A percentile compares a stretch with the other conserved stretches of the same genome.
phyloP scores from a whole-genome alignment of 805 yeast species.

The Nakazawaea sp. region DNA sequence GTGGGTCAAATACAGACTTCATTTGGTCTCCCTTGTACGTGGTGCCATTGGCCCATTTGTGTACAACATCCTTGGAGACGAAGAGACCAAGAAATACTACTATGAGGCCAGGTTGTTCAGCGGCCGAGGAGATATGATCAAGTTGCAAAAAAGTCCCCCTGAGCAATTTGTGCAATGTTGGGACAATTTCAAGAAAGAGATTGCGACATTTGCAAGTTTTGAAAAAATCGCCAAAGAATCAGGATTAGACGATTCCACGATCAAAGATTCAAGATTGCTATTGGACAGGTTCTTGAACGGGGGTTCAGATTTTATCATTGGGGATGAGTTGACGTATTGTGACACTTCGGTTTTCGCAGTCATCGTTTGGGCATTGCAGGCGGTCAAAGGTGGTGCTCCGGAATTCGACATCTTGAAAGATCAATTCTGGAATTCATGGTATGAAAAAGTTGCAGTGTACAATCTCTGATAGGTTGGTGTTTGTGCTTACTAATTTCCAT shows the following conservation, averaged over 20 bases:
- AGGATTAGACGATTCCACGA: neutral
- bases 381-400: constrained; percentile 3
- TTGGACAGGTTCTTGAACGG: neutral
- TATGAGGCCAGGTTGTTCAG: neutral
- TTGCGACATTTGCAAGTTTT: neutral
- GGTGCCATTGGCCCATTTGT: neutral
- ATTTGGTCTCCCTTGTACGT: neutral
- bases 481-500: no score
- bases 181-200: neutral
- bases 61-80: neutral
- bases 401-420: neutral
- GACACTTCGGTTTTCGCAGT: neutral
- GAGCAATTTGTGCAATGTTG: neutral
- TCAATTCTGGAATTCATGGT: neutral
- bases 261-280: no score
- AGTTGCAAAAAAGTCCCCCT: neutral
- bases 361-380: neutral
- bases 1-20: neutral
- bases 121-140: neutral
- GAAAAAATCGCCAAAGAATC: neutral
- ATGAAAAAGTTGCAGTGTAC: neutral
- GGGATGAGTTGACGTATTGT: neutral
- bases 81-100: neutral
- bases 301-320: neutral
- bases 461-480: no score